These are phyloP conservation scores for Ustilago shanxiensis DNA, from an alignment of 1,284 basidiomycete species.

Conservation along the genomic window DNA sequence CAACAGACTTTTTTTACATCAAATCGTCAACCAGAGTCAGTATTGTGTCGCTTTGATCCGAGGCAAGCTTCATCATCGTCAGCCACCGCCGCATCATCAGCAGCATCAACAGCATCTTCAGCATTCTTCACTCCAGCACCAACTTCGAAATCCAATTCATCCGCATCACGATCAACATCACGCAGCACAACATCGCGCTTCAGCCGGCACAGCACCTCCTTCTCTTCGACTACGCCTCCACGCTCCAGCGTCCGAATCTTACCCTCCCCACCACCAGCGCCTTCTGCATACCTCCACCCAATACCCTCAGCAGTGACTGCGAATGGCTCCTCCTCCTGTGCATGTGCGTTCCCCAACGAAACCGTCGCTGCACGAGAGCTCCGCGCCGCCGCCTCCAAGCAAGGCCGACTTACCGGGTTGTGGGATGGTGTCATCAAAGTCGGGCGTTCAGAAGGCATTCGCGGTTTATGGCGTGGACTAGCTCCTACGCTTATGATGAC, in stretches of 20 bases:
- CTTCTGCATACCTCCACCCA: slow-evolving; percentile 40
- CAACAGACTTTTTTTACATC: slow-evolving; percentile 69
- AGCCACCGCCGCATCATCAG: slow-evolving; percentile 16
- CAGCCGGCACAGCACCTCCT: slow-evolving; percentile 36
- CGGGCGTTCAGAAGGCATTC: slow-evolving; percentile 58
- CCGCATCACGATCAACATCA: slow-evolving; percentile 60
- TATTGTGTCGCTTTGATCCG: slow-evolving; percentile 70
- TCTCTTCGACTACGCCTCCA: slow-evolving; percentile 29
- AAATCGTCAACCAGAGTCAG: slow-evolving; percentile 54
- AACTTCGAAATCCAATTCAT: slow-evolving; percentile 15
- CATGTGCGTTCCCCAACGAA: slow-evolving; percentile 52
- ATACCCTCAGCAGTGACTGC: slow-evolving; percentile 35
- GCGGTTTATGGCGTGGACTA: slow-evolving; percentile 67
- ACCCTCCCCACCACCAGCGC: slow-evolving; percentile 45
- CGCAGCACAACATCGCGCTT: slow-evolving; percentile 28
- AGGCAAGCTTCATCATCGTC: slow-evolving; percentile 40
- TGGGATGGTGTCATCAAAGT: slow-evolving; percentile 67
- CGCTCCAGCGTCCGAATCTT: slow-evolving; percentile 50
- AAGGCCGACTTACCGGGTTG: slow-evolving; percentile 60
- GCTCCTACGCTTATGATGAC: slow-evolving; percentile 76
- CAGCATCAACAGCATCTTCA: slow-evolving; percentile 20
- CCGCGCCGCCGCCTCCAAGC: slow-evolving; percentile 35
- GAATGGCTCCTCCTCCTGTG: slow-evolving; percentile 49
- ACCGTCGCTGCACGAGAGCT: slow-evolving; percentile 46
- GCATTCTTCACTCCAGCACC: slow-evolving; percentile 64